phyloP scores from a whole-genome alignment of 805 yeast species.

The Candida ulmi region DNA sequence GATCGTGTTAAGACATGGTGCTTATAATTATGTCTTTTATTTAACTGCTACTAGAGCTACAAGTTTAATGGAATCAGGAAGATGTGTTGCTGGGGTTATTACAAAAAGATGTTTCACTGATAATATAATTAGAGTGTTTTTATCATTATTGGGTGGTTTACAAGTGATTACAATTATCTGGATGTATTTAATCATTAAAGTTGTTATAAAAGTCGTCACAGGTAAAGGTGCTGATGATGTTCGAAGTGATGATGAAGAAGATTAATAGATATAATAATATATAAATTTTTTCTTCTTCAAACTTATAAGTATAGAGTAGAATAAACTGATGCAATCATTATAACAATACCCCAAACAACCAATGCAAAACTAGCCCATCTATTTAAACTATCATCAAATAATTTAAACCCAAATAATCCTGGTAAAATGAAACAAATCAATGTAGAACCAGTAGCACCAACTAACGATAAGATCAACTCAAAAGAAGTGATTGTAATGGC shows the following conservation, averaged over 20 bases:
- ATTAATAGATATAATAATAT: background rate
- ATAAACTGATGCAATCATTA: slow-evolving; percentile 62
- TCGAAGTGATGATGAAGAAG: slow-evolving; percentile 76
- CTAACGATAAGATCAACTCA: slow-evolving; percentile 64
- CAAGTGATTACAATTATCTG: slow-evolving; percentile 65
- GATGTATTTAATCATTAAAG: slow-evolving; percentile 69
- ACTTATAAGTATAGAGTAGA: slow-evolving; percentile 26
- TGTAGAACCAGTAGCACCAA: slow-evolving; percentile 82
- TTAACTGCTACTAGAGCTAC: slow-evolving; percentile 48
- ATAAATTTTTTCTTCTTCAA: too few species aligned
- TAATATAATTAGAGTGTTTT: slow-evolving; percentile 37
- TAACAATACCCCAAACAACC: slow-evolving; percentile 61
- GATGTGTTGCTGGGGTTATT: slow-evolving; percentile 30
- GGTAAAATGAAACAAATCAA: slow-evolving; percentile 74
- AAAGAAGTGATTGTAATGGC: slow-evolving; percentile 59
- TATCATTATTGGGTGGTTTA: slow-evolving; percentile 53
- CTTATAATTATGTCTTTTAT: slow-evolving; percentile 60
- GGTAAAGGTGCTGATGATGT: slow-evolving; percentile 84
- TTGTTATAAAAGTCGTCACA: slow-evolving; percentile 59
- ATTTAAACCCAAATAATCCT: slow-evolving; percentile 65
- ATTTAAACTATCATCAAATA: slow-evolving; percentile 26
- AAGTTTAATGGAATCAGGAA: slow-evolving; percentile 37
- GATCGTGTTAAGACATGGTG: slow-evolving; percentile 68
- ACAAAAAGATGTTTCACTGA: slow-evolving; percentile 48
- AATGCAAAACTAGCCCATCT: slow-evolving; percentile 50